phyloP scores from a whole-genome alignment of 108 stramenopile genomes.

The Epipyxis sp. region DNA sequence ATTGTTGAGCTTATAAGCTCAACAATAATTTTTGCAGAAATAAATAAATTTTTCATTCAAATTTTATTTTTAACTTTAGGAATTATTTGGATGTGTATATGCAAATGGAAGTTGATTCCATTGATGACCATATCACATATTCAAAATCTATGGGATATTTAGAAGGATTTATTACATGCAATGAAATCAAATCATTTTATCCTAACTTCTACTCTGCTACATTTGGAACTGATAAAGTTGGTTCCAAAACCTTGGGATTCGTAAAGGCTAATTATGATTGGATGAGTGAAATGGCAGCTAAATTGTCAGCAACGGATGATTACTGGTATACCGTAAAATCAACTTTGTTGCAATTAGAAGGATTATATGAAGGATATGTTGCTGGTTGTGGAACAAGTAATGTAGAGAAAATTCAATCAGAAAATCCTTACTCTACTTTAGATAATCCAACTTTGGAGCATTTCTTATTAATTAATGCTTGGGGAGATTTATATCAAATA shows the following conservation, averaged over 20 bases:
- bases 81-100: background rate
- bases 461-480: constrained; percentile 24
- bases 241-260: background rate
- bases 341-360: background rate
- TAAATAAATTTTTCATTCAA: no score
- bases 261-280: constrained; percentile 14
- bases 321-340: constrained; percentile 25
- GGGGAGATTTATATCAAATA: constrained; percentile 27
- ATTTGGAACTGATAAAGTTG: background rate
- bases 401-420: background rate
- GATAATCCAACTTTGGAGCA: constrained; percentile 20
- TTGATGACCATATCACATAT: background rate
- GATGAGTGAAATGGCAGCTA: background rate
- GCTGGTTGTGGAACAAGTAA: background rate
- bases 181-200: constrained; percentile 15
- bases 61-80: no score
- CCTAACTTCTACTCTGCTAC: constrained; percentile 18
- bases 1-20: no score
- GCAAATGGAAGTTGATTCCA: background rate
- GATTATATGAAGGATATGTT: constrained; percentile 12
- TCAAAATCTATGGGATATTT: constrained; percentile 6
- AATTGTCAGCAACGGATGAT: background rate
- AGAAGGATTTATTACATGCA: constrained; percentile 19
- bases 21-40: no score
- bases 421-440: background rate